Base-by-base conservation (phyloP, 1,139 yeast genomes). In the Hanseniaspora gamundiae region DNA sequence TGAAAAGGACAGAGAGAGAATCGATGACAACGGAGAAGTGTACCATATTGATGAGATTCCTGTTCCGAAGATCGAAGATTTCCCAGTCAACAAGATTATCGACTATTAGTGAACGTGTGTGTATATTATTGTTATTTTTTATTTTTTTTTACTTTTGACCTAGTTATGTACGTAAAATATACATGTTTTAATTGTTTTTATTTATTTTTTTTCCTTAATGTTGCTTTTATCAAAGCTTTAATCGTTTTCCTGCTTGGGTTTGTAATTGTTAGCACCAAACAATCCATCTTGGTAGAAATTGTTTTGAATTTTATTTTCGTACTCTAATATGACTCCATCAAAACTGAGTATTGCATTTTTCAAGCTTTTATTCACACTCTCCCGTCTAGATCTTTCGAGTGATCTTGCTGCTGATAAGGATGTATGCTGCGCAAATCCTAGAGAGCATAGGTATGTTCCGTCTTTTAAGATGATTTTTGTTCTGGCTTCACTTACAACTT, bases 21-120 rank as follows among this genome's bases (percentile, higher is more conserved):
- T 83, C 45, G 93, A 87, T 59, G 96, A 88, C 39, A 77, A 85
- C 50, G 97, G 97, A 2, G 80, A 82, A 51, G 73, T 85, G 11
- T 88, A 85, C 52, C 68, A 77, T 51, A 70, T 82, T 40, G 84
- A 83, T 7, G 87, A 78, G 58, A 80, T 81, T 36, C 85, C 86
- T 3, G 67, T 70, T 27, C 94, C 94, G 1, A 60, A 53, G 17
- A 71, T 83, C 45, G 66, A 66, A 35, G 80, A 72, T 4, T 81
- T 81, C 61, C 79, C 85, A 7, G 43, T 35, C 13, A 36, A 35
- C 40, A 43, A 43, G 30, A 16, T 43, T 7, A 36, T 43, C 14
- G 45, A 43, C 21, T 43, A 44, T 13, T 44, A 38, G n/a, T 9
- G 17, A 33, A 33, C 38, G 14, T 17, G 17, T 29, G n/a, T 29